phyloP scores from a whole-genome alignment of 768 basidiomycete genomes.

The Tricholoma hemisulphureum region DNA sequence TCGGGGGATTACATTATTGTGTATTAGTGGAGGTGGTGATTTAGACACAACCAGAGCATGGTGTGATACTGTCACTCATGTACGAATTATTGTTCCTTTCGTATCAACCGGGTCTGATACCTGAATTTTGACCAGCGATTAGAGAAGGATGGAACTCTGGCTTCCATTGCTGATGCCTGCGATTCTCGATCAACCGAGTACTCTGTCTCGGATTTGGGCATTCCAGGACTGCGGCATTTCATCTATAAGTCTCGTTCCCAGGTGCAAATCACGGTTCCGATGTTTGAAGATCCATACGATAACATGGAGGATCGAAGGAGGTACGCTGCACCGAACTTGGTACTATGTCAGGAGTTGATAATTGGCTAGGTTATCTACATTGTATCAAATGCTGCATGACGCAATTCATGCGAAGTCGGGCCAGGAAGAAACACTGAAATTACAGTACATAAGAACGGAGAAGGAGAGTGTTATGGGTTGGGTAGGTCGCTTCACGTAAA shows the following conservation, averaged over 20 bases:
- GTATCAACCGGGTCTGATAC: neutral
- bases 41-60: slow-evolving; percentile 81
- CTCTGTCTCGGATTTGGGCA: slow-evolving; percentile 70
- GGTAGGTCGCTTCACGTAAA: slow-evolving; percentile 50
- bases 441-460: slow-evolving; percentile 84
- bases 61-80: slow-evolving; percentile 66
- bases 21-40: slow-evolving; percentile 79
- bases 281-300: slow-evolving; percentile 86
- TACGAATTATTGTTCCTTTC: slow-evolving; percentile 8
- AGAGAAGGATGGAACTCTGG: slow-evolving; percentile 53
- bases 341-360: neutral
- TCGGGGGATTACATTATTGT: slow-evolving; percentile 63
- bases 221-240: slow-evolving; percentile 91
- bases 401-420: slow-evolving; percentile 88
- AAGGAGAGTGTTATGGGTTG: slow-evolving; percentile 92
- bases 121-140: slow-evolving; percentile 50
- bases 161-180: slow-evolving; percentile 50
- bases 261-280: slow-evolving; percentile 86
- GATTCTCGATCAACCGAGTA: slow-evolving; percentile 56
- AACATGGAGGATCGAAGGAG: slow-evolving; percentile 56
- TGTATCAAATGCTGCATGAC: slow-evolving; percentile 88
- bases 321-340: slow-evolving; percentile 31
- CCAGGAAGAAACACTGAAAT: slow-evolving; percentile 74
- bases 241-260: slow-evolving; percentile 88
- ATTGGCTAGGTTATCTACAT: slow-evolving; percentile 62